Conservation (phyloP, 2,329 filamentous ascomycete genomes). For the Aspergillus aculeatus region DNA sequence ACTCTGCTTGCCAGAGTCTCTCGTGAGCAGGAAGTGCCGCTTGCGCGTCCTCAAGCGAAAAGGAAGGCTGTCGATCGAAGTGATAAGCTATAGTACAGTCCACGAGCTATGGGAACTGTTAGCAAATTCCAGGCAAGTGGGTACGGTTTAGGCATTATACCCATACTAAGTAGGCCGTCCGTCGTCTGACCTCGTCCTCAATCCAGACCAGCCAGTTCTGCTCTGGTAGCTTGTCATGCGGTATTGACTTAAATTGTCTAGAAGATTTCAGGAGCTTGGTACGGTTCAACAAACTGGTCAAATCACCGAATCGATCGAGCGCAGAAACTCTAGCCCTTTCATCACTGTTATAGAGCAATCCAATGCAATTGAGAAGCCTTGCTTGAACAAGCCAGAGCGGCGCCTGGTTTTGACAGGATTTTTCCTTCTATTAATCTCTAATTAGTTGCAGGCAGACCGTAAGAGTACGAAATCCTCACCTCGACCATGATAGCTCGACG, state of each 20-base stretch:
- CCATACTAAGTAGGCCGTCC: constrained; percentile 47
- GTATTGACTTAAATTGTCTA: constrained; percentile 10
- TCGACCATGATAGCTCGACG: constrained; percentile 38
- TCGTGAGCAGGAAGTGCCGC: constrained; percentile 43
- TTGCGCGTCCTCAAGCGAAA: constrained; percentile 43
- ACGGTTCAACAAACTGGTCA: constrained; percentile 25
- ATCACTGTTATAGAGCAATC: constrained; percentile 28
- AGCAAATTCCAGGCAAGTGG: neutral
- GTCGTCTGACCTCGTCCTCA: constrained; percentile 36
- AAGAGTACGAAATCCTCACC: constrained; percentile 21
- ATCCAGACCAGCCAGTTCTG: constrained; percentile 39
- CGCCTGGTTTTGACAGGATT: constrained; percentile 5
- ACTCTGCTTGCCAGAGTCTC: constrained; percentile 40
- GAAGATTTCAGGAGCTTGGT: constrained; percentile 24
- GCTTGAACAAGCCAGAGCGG: constrained; percentile 33
- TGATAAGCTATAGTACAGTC: constrained; percentile 45
- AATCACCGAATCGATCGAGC: constrained; percentile 28
- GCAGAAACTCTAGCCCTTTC: constrained; percentile 26
- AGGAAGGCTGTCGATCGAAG: constrained; percentile 35
- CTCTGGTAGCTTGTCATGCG: constrained; percentile 13
- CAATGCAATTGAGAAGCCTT: constrained; percentile 34
- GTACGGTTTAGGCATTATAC: constrained; percentile 27
- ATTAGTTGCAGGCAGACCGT: neutral
- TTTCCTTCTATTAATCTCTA: constrained; percentile 29
- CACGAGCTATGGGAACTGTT: constrained; percentile 34